These are phyloP conservation scores for Picea mariana DNA, from an alignment of 83 land plant genomes.

Conservation along the genomic window DNA sequence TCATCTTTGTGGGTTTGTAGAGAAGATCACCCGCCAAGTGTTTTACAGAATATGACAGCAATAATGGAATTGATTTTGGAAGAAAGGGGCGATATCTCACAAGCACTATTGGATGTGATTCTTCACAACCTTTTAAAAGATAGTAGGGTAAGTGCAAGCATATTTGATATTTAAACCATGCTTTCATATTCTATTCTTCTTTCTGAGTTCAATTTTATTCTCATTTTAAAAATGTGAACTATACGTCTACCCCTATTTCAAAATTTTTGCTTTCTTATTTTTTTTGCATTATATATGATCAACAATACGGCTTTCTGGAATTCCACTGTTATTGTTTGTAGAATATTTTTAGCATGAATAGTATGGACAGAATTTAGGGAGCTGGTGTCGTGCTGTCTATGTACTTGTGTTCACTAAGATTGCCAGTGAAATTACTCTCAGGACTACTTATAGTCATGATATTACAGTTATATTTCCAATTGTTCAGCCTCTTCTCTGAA, in stretches of 20 bases:
- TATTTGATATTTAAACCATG: conserved; percentile 2
- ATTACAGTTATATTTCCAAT: background rate
- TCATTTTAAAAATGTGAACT: background rate
- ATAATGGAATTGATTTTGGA: conserved; percentile 66
- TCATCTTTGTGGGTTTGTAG: conserved; percentile 28
- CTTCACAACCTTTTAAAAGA: conserved; percentile 67
- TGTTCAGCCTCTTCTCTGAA: background rate
- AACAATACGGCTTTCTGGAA: background rate
- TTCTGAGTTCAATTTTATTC: background rate
- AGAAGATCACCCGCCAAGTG: conserved; percentile 51
- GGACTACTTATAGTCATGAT: background rate
- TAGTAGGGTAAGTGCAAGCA: conserved; percentile 45
- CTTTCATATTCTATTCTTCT: background rate
- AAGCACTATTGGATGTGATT: conserved; percentile 62
- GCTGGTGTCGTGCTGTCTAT: background rate
- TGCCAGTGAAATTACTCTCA: background rate
- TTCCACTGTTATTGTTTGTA: background rate
- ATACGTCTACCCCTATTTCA: background rate
- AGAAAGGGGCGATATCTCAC: conserved; percentile 43
- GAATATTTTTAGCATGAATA: background rate
- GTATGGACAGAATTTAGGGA: no score
- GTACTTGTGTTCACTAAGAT: background rate
- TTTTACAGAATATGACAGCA: conserved; percentile 46
- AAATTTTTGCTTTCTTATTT: background rate
- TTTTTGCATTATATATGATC: background rate